Conservation (phyloP, 2,329 filamentous ascomycete species). For the Chalaropsis thielavioides region DNA sequence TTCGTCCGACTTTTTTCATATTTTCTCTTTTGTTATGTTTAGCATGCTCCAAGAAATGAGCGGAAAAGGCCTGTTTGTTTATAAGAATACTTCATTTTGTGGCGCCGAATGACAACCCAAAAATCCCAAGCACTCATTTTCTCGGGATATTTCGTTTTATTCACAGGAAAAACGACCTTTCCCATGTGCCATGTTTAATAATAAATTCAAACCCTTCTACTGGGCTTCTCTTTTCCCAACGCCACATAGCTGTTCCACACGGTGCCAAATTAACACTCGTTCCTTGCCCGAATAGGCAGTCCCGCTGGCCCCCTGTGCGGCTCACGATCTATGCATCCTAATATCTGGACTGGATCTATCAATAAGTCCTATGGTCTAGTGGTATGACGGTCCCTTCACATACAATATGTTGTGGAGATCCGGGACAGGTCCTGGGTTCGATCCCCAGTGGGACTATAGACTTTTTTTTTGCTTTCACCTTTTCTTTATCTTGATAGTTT, state of each 20-base stretch:
- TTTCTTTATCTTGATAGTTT: not conserved
- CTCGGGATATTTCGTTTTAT: not conserved
- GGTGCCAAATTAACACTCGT: not conserved
- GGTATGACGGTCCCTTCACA: slow-evolving; percentile 6
- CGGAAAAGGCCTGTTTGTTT: too few relatives aligned
- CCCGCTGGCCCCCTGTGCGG: not conserved
- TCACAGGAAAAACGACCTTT: not conserved
- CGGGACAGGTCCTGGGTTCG: slow-evolving; percentile 5
- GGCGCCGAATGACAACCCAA: too few relatives aligned
- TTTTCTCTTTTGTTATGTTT: too few relatives aligned
- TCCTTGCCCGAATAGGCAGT: not conserved
- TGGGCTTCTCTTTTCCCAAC: not conserved
- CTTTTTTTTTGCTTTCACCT: not conserved
- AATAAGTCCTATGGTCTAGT: slow-evolving; percentile 1
- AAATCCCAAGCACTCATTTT: too few relatives aligned
- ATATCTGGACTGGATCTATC: not conserved
- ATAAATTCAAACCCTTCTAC: not conserved
- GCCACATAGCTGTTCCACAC: not conserved
- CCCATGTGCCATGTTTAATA: not conserved
- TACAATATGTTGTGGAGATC: not conserved
- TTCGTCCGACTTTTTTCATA: too few relatives aligned
- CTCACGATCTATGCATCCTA: not conserved
- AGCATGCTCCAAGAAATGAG: too few relatives aligned
- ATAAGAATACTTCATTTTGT: too few relatives aligned
- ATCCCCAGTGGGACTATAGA: slow-evolving; percentile 4